Evolutionary conservation across 805 yeast genomes (phyloP).

Genomic region (Metschnikowia koreensis): DNA sequence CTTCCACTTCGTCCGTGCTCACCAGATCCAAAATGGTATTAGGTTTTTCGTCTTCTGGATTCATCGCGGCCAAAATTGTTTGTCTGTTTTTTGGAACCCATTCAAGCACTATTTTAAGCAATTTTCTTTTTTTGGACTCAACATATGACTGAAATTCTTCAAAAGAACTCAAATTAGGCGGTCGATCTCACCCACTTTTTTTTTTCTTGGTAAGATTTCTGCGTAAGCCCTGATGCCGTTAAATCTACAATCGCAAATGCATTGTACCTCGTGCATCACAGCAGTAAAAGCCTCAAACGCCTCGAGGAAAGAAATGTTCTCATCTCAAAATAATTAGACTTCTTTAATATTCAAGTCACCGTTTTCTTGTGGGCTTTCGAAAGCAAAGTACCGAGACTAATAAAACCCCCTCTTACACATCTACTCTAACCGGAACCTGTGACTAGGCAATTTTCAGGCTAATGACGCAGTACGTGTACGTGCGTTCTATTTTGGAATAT

Average conservation of each 20-base stretch:
- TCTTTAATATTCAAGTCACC: no score
- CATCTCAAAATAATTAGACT: no score
- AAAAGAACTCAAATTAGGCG: background rate
- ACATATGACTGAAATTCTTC: background rate
- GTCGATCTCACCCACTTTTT: background rate
- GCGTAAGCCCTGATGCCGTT: background rate
- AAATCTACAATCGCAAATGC: background rate
- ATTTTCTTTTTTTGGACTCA: background rate
- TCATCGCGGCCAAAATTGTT: background rate
- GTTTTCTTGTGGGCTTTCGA: no score
- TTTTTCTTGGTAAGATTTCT: background rate
- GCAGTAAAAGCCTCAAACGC: no score
- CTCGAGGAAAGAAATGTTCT: no score
- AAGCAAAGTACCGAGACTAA: no score
- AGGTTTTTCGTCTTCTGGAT: slow-evolving; percentile 3
- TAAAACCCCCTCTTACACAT: no score
- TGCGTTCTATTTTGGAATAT: no score
- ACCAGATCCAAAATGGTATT: slow-evolving; percentile 4
- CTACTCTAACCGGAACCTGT: no score
- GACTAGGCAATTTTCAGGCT: no score
- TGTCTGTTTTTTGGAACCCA: background rate
- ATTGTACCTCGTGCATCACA: background rate
- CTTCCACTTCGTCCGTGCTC: background rate
- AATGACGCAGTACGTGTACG: no score
- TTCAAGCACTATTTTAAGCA: background rate